Base-by-base conservation (phyloP, 441 rosid genomes). In the Oxalis stricta region DNA sequence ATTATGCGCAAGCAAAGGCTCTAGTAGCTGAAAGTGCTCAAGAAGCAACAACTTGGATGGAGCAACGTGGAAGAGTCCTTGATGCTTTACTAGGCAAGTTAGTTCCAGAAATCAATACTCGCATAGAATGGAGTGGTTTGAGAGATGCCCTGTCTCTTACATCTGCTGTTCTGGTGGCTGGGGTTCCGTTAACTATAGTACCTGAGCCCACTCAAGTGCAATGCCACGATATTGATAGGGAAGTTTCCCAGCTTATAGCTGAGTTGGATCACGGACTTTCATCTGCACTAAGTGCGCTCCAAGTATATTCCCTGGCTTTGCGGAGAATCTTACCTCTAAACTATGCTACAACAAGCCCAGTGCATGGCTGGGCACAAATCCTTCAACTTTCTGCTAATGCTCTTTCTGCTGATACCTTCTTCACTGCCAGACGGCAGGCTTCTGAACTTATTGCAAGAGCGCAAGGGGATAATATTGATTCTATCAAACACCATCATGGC, bases 161-260 rank as follows among this genome's bases (percentile, higher is more conserved):
- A 50, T 79, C 95, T 21, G 99, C 99, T 54, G 96, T 86, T 62
- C 59, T 75, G 40, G 82, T 64, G 48, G 87, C 95, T 33, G 93
- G 95, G 41, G 80, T 91, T 58, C 99, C 93, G 47, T 71, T 86
- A 65, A 76, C 96, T 56, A 68, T 91, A 30, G 96, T 91, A 68
- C 96, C 99, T 44, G 99, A 91, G 73, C 99, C 99, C 44, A 91
- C 96, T 28, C 96, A 71, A 72, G 88, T 65, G 52, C 96, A 83
- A 40, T 91, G 96, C 72, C 69, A 67, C 48, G 87, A 86, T 42
- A 75, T 86, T 70, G 99, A 91, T 62, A 64, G 75, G 68, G 99
- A 91, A 60, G 82, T 83, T 45, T 73, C 83, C 48, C 78, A 73
- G 61, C 68, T 83, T 42, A 61, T 83, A 44, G 63, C 74, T 18